Base-by-base conservation (phyloP, 2,329 filamentous ascomycete species). In the Podosphaera aphanis region DNA sequence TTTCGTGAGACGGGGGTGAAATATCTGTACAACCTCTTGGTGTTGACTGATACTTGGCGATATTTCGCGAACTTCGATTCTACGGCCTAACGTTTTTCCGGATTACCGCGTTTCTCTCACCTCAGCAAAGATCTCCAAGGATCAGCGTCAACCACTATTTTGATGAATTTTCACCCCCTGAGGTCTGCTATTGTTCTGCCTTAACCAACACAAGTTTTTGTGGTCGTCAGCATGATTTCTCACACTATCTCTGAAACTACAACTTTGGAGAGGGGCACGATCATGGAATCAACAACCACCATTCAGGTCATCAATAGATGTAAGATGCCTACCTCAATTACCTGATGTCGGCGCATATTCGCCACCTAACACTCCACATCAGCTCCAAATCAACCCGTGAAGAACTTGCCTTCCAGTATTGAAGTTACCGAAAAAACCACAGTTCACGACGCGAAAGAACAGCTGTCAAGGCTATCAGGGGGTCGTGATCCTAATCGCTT, bases 401-500 rank as follows among this genome's bases (percentile, higher is more conserved):
- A 57, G 50, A 71, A 67, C 51, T 62, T 75, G 2, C 70, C 73
- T 46, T 64, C 72, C 39, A 73, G 68, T 5, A 63, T 67, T 13
- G 65, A 71, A 44, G 56, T 63, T 21, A 55, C 57, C 0, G 54
- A 57, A 2, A 66, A 48, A 29, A 58, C 71, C 48, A 77, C 70
- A 7, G 65, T 78, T 48, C 73, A 78, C 54, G 68, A 74, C 57
- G 65, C 72, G 51, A 77, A 79, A 64, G 61, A 62, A 36, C 53
- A 63, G 36, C 62, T 79, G 46, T 72, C 74, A 31, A 65, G 66
- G 51, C 60, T 64, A 50, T 60, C 66, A 15, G 64, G 64, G 40
- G 63, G 74, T 42, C 59, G 61, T 48, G 74, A 78, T 59, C 66
- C 64, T 57, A 75, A 78, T 61, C 71, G 73, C 47, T 65, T 79